A percentile compares a stretch with the other conserved stretches of the same genome.
Conservation (phyloP, 1,284 basidiomycete species). For the Marasmius tenuissimus region DNA sequence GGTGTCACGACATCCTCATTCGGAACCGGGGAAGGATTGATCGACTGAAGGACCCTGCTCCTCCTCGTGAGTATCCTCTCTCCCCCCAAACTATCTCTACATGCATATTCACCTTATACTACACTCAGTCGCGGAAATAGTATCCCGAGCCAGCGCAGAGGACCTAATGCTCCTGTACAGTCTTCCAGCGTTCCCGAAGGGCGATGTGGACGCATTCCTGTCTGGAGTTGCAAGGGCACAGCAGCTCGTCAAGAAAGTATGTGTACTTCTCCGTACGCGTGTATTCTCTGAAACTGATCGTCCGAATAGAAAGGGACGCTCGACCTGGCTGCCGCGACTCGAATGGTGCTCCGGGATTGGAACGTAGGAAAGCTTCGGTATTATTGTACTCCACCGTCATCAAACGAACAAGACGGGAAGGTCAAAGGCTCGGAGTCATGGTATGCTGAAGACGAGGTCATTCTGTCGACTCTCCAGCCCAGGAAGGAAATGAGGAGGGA, state of each 20-base stretch:
- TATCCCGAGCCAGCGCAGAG: conserved; percentile 72
- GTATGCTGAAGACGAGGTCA: conserved; percentile 38
- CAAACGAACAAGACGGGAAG: conserved; percentile 1
- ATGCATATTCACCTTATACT: not conserved
- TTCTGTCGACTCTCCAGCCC: conserved; percentile 50
- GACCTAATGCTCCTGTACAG: conserved; percentile 90
- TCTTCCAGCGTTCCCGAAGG: conserved; percentile 80
- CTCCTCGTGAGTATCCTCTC: conserved; percentile 56
- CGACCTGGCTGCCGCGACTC: conserved; percentile 81
- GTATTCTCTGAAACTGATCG: not conserved
- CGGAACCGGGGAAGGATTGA: conserved; percentile 88
- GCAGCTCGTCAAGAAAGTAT: conserved; percentile 81
- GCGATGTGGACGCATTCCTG: conserved; percentile 78
- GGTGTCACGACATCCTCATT: conserved; percentile 72
- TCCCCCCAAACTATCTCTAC: not conserved
- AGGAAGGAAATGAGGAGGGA: conserved; percentile 67
- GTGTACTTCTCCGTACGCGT: not conserved
- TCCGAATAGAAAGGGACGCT: conserved; percentile 64
- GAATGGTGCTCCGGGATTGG: conserved; percentile 90
- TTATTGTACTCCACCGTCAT: conserved; percentile 65
- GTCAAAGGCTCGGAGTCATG: conserved; percentile 18
- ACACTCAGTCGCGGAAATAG: conserved; percentile 65
- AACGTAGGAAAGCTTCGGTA: conserved; percentile 77
- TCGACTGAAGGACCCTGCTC: conserved; percentile 81
- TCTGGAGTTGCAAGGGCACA: conserved; percentile 80